phyloP scores from a whole-genome alignment of 768 basidiomycete genomes.

The Vararia minispora region DNA sequence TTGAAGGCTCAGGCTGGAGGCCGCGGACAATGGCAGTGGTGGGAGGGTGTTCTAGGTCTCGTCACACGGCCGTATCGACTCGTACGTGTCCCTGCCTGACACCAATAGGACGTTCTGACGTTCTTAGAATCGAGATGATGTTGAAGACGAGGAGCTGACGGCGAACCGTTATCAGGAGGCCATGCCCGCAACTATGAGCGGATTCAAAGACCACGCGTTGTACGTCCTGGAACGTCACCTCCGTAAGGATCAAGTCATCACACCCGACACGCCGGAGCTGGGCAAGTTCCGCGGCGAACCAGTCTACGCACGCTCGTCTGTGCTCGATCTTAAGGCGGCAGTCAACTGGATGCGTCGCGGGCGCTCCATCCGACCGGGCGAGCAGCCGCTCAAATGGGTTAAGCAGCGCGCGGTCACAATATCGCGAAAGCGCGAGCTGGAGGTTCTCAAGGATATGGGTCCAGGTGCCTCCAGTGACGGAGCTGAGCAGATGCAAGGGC shows the following conservation, averaged over 20 bases:
- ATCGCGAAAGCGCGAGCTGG: conserved; percentile 61
- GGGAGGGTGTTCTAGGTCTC: conserved; percentile 54
- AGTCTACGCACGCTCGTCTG: conserved; percentile 78
- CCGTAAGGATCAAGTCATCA: conserved; percentile 76
- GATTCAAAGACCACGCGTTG: conserved; percentile 95
- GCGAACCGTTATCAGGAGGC: conserved; percentile 71
- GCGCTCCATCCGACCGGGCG: conserved; percentile 54
- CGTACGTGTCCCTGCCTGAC: conserved; percentile 30
- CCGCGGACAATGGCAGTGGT: conserved; percentile 73
- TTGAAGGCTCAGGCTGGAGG: conserved; percentile 68
- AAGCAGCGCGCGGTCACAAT: conserved; percentile 81
- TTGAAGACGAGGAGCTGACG: conserved; percentile 85
- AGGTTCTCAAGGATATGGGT: conserved; percentile 35
- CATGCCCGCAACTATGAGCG: conserved; percentile 84
- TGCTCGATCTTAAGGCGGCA: conserved; percentile 78
- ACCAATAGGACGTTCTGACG: conserved; percentile 1
- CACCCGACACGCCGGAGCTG: conserved; percentile 60
- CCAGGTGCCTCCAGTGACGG: conserved; percentile 16
- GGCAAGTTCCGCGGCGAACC: conserved; percentile 90
- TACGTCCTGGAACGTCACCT: conserved; percentile 84
- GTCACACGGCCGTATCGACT: conserved; percentile 73
- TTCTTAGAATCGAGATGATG: conserved; percentile 75
- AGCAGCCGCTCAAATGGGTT: conserved; percentile 83
- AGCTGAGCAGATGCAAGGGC: conserved; percentile 68
- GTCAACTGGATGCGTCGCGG: conserved; percentile 96